Base-by-base conservation (phyloP, 352 stramenopile species). In the Phytophthora tubulina region DNA sequence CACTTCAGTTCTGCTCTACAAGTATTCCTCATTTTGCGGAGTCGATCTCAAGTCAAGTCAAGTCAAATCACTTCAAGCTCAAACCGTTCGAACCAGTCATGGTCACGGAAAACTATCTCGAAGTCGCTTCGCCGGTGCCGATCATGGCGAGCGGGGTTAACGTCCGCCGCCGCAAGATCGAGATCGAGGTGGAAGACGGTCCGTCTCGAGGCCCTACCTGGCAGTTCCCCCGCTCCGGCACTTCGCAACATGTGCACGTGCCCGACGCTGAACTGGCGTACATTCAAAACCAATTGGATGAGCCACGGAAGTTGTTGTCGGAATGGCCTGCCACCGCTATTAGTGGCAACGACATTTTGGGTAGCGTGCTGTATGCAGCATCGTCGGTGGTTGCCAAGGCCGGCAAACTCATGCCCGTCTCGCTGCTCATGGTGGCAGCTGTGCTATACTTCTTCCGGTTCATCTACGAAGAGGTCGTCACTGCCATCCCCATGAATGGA, bases 271-370 rank as follows among this genome's bases (percentile, higher is more conserved):
- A 84, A 11, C 62, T 88, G 27, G 62, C 58, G 2, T 68, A 61
- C 21, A 76, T 85, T 35, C 68, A 75, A 15, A 10, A 71, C 9
- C 17, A 76, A 36, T 59, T 83, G 27, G 44, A 79, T 4, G 49
- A 54, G 14, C 68, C 60, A 9, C 60, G 63, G 14, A 52, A 75
- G 15, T 53, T 73, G 59, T 60, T 96, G 32, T 67, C 76, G 11
- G 76, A 97, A 75, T 93, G 88, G 76, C 72, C 81, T 14, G 84
- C 91, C 4, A 97, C 92, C 6, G 79, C 89, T 6, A 97, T 97
- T 73, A 95, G 81, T 45, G 91, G 92, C 21, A 97, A 97, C 73
- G 91, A 97, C 60, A 96, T 97, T 72, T 70, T 96, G 11, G 88
- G 80, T 30, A 96, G 85, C 39, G 90, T 86, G 49, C 80, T 95